phyloP scores from a whole-genome alignment of 2,329 filamentous ascomycete species.

The Alternaria gaisen region DNA sequence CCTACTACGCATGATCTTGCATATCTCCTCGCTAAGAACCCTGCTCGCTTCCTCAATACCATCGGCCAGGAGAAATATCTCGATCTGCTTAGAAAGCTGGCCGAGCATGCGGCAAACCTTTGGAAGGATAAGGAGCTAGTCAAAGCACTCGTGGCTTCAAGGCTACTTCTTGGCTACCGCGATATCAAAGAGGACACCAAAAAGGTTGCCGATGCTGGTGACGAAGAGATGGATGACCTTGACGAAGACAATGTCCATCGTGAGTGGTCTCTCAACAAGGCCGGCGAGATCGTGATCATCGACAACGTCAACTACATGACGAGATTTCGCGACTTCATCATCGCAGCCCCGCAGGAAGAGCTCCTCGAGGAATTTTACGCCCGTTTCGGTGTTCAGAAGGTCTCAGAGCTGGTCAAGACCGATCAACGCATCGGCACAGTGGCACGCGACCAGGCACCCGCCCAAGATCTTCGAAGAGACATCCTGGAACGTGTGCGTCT shows the following conservation, averaged over 20 bases:
- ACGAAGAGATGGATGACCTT: slow-evolving; percentile 55
- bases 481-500: slow-evolving; percentile 88
- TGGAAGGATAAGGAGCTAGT: slow-evolving; percentile 83
- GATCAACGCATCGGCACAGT: slow-evolving; percentile 75
- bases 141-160: slow-evolving; percentile 75
- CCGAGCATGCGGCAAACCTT: slow-evolving; percentile 73
- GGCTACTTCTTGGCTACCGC: slow-evolving; percentile 84
- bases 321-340: slow-evolving; percentile 83
- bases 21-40: slow-evolving; percentile 81
- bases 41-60: slow-evolving; percentile 79
- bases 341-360: slow-evolving; percentile 92
- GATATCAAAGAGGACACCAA: slow-evolving; percentile 70
- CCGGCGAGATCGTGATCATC: slow-evolving; percentile 77
- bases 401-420: slow-evolving; percentile 81
- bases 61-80: slow-evolving; percentile 89
- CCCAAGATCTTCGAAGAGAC: slow-evolving; percentile 75
- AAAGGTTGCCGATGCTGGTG: slow-evolving; percentile 39
- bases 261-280: slow-evolving; percentile 79
- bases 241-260: slow-evolving; percentile 62
- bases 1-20: slow-evolving; percentile 89
- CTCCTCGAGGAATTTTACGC: slow-evolving; percentile 83
- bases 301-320: slow-evolving; percentile 68
- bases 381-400: slow-evolving; percentile 76
- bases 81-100: slow-evolving; percentile 79
- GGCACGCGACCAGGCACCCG: slow-evolving; percentile 72